These are phyloP conservation scores for Vicia sativa DNA, from an alignment of 306 rosid genomes.

Conservation along the genomic window DNA sequence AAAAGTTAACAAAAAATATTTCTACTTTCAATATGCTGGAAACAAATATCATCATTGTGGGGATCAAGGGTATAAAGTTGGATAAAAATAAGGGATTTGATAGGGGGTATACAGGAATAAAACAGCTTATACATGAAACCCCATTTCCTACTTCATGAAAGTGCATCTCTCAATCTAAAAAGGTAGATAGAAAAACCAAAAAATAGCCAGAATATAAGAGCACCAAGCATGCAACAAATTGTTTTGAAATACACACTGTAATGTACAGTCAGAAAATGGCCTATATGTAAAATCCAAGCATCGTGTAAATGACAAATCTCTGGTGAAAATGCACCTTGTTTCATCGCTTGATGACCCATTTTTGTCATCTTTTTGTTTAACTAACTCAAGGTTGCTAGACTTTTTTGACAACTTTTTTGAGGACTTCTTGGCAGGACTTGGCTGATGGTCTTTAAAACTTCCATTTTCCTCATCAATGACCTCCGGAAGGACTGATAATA, in stretches of 20 bases:
- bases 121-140: slow-evolving; percentile 31
- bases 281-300: not conserved
- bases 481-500: slow-evolving; percentile 42
- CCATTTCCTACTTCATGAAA: slow-evolving; percentile 30
- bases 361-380: slow-evolving; percentile 44
- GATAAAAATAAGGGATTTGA: slow-evolving; percentile 24
- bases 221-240: slow-evolving; percentile 29
- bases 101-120: slow-evolving; percentile 26
- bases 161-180: slow-evolving; percentile 21
- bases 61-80: slow-evolving; percentile 1
- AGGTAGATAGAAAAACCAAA: slow-evolving; percentile 10
- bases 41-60: slow-evolving; percentile 12
- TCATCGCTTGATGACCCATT: slow-evolving; percentile 39
- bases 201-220: slow-evolving; percentile 22
- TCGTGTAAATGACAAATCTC: not conserved
- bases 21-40: slow-evolving; percentile 3
- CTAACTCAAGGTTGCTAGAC: slow-evolving; percentile 34
- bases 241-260: slow-evolving; percentile 21
- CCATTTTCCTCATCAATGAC: slow-evolving; percentile 45
- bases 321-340: slow-evolving; percentile 54
- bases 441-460: slow-evolving; percentile 42
- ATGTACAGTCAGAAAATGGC: slow-evolving; percentile 23
- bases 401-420: slow-evolving; percentile 37
- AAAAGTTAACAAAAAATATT: not conserved
- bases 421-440: slow-evolving; percentile 47